Evolutionary conservation across 148 eudicot genomes (phyloP).

Genomic region (Nepenthes mirabilis): DNA sequence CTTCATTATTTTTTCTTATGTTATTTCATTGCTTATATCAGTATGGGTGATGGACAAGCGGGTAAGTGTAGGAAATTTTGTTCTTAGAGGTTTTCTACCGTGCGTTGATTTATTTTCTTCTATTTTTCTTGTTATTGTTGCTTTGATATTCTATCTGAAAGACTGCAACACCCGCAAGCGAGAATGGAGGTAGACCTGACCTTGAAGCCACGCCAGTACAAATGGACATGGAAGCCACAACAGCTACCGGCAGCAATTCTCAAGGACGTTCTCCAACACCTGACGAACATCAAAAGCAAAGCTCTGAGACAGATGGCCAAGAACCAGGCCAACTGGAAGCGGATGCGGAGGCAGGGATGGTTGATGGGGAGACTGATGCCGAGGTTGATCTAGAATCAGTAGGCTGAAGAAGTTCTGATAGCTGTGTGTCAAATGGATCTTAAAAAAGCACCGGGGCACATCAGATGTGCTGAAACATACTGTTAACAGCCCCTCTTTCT

Average conservation of each 20-base stretch:
- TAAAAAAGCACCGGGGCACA: no score
- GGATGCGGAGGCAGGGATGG: constrained; percentile 53
- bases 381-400: constrained; percentile 57
- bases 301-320: constrained; percentile 49
- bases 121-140: background rate
- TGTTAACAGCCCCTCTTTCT: no score
- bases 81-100: background rate
- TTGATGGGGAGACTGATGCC: constrained; percentile 74
- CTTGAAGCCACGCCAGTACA: constrained; percentile 47
- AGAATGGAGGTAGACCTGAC: constrained; percentile 57
- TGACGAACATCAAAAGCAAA: constrained; percentile 58
- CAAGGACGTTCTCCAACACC: constrained; percentile 47
- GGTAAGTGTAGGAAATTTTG: background rate
- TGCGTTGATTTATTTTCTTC: background rate
- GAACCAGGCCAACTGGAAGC: constrained; percentile 77
- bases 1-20: background rate
- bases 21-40: background rate
- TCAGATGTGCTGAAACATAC: no score
- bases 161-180: constrained; percentile 46
- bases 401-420: background rate
- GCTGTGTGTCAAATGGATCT: no score
- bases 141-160: constrained; percentile 5
- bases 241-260: constrained; percentile 39
- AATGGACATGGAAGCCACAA: constrained; percentile 46
- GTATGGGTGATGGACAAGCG: no score